These are phyloP conservation scores for Penicillium riverlandense DNA, from an alignment of 495 filamentous ascomycete genomes.

Conservation along the genomic window DNA sequence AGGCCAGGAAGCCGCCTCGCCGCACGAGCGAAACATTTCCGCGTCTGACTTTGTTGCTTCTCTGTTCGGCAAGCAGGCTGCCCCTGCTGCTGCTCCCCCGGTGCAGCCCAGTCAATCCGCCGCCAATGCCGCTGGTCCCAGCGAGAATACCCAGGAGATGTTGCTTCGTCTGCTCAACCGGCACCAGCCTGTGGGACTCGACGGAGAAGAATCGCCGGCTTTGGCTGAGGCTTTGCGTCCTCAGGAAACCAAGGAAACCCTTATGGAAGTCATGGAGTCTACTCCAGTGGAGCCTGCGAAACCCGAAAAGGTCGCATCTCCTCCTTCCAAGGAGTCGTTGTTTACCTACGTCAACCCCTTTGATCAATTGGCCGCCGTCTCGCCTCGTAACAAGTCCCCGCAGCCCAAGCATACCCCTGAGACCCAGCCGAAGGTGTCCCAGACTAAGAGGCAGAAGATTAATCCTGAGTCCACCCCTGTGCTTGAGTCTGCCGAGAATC, in stretches of 20 bases:
- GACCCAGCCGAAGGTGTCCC: no score
- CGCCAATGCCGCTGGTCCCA: constrained; percentile 8
- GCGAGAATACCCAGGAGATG: constrained; percentile 55
- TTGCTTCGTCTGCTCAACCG: constrained; percentile 59
- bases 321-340: constrained; percentile 36
- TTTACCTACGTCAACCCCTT: constrained; percentile 81
- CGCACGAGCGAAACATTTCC: constrained; percentile 48
- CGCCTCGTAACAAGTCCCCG: constrained; percentile 49
- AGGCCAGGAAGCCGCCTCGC: constrained; percentile 26
- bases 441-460: constrained; percentile 15
- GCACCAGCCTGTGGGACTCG: constrained; percentile 35
- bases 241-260: constrained; percentile 8
- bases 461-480: constrained; percentile 11
- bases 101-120: neutral
- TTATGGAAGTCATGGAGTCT: constrained; percentile 12
- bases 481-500: constrained; percentile 3
- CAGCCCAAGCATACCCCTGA: constrained; percentile 19
- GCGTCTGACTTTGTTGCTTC: constrained; percentile 59
- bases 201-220: constrained; percentile 8
- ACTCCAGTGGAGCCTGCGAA: constrained; percentile 17
- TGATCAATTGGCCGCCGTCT: constrained; percentile 64
- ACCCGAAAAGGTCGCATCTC: constrained; percentile 23
- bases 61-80: constrained; percentile 38
- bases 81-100: constrained; percentile 9
- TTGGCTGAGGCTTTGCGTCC: constrained; percentile 4